phyloP scores from a whole-genome alignment of 2,329 filamentous ascomycete genomes.

The Triangularia setosa region DNA sequence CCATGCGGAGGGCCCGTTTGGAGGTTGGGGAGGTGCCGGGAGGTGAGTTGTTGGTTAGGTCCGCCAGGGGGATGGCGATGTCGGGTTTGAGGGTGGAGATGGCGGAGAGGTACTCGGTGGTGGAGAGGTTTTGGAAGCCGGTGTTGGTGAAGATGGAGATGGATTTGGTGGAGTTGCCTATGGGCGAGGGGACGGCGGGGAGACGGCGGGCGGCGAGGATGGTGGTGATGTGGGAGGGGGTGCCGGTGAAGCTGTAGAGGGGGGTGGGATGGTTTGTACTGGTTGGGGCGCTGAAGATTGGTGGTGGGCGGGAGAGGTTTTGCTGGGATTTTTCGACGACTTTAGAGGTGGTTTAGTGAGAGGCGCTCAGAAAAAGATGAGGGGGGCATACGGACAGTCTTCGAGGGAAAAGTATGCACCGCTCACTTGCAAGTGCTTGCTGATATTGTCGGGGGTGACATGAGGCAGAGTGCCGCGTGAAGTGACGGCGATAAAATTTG shows the following conservation, averaged over 20 bases:
- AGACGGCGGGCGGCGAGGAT: conserved; percentile 75
- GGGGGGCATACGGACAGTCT: conserved; percentile 68
- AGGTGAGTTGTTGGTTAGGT: conserved; percentile 52
- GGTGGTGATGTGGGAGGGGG: conserved; percentile 61
- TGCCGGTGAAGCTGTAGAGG: conserved; percentile 72
- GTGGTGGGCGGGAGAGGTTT: conserved; percentile 41
- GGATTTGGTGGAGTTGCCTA: conserved; percentile 65
- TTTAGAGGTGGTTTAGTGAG: conserved; percentile 28
- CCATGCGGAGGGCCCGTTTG: conserved; percentile 79
- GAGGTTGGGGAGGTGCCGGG: conserved; percentile 47
- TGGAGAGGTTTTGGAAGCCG: conserved; percentile 70
- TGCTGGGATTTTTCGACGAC: conserved; percentile 50
- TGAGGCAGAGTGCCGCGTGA: conserved; percentile 86
- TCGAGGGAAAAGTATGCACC: conserved; percentile 81
- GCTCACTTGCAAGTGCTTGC: conserved; percentile 58
- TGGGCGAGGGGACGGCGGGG: conserved; percentile 68
- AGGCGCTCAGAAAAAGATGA: background rate
- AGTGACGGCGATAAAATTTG: conserved; percentile 73
- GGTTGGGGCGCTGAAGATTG: conserved; percentile 41
- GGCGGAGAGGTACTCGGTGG: conserved; percentile 64
- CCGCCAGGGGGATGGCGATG: conserved; percentile 73
- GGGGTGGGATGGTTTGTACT: conserved; percentile 34
- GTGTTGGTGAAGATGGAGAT: conserved; percentile 81
- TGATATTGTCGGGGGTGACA: conserved; percentile 78
- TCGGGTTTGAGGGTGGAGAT: conserved; percentile 69